A percentile compares a stretch with the other conserved stretches of the same genome.
These are phyloP conservation scores for Lachancea mirantina DNA, from an alignment of 805 yeast genomes.

Conservation along the genomic window DNA sequence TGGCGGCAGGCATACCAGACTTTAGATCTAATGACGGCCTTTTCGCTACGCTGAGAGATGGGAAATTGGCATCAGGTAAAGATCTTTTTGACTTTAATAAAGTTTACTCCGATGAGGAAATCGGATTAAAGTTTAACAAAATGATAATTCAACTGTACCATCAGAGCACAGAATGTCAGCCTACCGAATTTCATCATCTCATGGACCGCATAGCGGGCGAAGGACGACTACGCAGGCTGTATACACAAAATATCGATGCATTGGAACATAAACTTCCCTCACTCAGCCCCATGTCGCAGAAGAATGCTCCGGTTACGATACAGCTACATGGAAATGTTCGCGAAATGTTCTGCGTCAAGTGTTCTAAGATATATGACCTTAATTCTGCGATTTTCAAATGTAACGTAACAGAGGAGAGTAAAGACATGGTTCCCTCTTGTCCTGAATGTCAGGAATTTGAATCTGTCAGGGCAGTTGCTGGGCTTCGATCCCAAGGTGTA, in stretches of 20 bases:
- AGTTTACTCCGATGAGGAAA: constrained; percentile 57
- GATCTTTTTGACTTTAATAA: constrained; percentile 68
- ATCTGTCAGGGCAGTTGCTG: constrained; percentile 45
- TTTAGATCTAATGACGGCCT: constrained; percentile 75
- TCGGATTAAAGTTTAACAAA: constrained; percentile 60
- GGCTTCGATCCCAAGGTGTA: constrained; percentile 57
- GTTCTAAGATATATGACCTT: constrained; percentile 51
- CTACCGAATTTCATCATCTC: constrained; percentile 69
- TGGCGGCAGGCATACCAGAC: constrained; percentile 86
- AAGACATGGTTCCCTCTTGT: constrained; percentile 45
- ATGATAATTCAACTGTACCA: constrained; percentile 59
- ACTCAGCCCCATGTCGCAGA: constrained; percentile 40
- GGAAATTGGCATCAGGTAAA: constrained; percentile 43
- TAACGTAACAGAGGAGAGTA: constrained; percentile 24
- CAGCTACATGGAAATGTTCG: constrained; percentile 83
- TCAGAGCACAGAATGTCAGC: constrained; percentile 48
- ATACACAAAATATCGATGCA: constrained; percentile 85
- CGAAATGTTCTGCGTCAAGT: constrained; percentile 68
- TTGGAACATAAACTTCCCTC: constrained; percentile 45
- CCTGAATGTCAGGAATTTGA: constrained; percentile 58
- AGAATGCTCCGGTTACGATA: constrained; percentile 50
- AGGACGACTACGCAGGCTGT: constrained; percentile 61
- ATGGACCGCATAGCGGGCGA: constrained; percentile 53
- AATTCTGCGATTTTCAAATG: constrained; percentile 44
- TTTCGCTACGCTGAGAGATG: constrained; percentile 46